Percentiles rank a stretch among this genome's conserved stretches.
phyloP scores from a whole-genome alignment of 495 filamentous ascomycete species.

The Hypoxylon rickii region DNA sequence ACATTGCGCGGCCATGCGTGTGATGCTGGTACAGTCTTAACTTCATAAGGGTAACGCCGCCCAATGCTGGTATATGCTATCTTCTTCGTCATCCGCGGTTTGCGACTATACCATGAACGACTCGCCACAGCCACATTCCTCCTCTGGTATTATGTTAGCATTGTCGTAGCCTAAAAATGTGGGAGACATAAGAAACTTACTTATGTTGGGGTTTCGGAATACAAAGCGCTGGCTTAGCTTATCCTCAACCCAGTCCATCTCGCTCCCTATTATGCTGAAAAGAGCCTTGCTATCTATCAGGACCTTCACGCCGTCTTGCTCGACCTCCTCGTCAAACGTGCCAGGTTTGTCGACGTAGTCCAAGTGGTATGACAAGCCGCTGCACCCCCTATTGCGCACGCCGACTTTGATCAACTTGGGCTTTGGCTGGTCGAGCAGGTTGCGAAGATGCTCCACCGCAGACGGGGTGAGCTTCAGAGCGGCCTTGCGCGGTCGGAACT shows the following conservation, averaged over 20 bases:
- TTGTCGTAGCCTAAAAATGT: not conserved
- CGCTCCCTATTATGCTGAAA: conserved; percentile 96
- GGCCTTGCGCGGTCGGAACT: conserved; percentile 83
- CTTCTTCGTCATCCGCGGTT: conserved; percentile 8
- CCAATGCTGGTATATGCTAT: conserved; percentile 33
- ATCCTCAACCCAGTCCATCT: conserved; percentile 99
- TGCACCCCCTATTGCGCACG: conserved; percentile 94
- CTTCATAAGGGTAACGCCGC: conserved; percentile 21
- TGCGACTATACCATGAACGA: conserved; percentile 80
- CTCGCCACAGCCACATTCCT: conserved; percentile 95
- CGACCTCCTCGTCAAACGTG: conserved; percentile 87
- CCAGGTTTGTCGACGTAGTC: conserved; percentile 93
- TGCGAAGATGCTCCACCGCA: conserved; percentile 75
- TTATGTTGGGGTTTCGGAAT: conserved; percentile 97
- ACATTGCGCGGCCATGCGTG: not conserved
- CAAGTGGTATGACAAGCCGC: conserved; percentile 90
- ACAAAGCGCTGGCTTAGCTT: conserved; percentile 88
- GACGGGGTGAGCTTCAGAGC: conserved; percentile 82
- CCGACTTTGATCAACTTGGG: conserved; percentile 93
- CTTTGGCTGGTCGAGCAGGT: conserved; percentile 75
- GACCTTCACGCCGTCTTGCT: conserved; percentile 95
- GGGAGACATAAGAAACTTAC: conserved; percentile 59
- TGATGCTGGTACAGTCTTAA: conserved; percentile 12
- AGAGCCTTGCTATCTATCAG: conserved; percentile 95
- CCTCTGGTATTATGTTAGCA: conserved; percentile 67